A percentile compares a stretch with the other conserved stretches of the same genome.
Conservation (phyloP, 2,329 filamentous ascomycete genomes). For the Scortechinia acanthostroma region DNA sequence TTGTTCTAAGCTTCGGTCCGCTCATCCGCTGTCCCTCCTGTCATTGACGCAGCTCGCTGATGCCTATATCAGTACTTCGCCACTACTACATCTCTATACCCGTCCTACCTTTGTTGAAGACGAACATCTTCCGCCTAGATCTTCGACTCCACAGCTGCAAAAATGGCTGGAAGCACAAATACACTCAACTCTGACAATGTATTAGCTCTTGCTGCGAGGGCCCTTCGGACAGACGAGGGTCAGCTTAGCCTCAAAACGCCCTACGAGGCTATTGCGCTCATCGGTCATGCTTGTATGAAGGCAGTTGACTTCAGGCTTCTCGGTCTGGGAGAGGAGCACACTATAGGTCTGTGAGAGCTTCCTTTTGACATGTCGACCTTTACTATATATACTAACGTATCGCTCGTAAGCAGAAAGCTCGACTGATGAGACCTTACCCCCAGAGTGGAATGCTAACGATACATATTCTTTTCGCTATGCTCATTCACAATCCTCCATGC, state of each 20-base stretch:
- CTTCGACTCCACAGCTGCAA: too few relatives aligned
- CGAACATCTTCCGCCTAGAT: too few relatives aligned
- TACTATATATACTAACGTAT: too few relatives aligned
- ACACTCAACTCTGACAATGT: neutral
- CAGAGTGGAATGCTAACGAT: neutral
- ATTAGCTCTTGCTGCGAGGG: neutral
- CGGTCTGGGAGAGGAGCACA: neutral
- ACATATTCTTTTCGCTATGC: neutral
- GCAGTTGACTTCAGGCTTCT: neutral
- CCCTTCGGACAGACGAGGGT: neutral
- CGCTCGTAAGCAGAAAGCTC: neutral
- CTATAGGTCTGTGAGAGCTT: neutral
- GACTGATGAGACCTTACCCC: neutral
- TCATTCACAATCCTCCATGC: slow-evolving; percentile 1
- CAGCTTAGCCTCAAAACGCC: neutral
- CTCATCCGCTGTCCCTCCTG: too few relatives aligned
- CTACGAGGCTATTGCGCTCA: neutral
- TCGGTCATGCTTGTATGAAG: slow-evolving; percentile 1
- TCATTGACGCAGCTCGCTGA: too few relatives aligned
- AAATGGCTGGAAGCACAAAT: neutral
- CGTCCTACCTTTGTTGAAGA: too few relatives aligned
- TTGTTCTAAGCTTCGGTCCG: too few relatives aligned
- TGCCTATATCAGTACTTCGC: too few relatives aligned
- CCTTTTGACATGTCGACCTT: too few relatives aligned
- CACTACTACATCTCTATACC: too few relatives aligned